phyloP scores from a whole-genome alignment of 805 yeast species.

The Yarrowia sp. region DNA sequence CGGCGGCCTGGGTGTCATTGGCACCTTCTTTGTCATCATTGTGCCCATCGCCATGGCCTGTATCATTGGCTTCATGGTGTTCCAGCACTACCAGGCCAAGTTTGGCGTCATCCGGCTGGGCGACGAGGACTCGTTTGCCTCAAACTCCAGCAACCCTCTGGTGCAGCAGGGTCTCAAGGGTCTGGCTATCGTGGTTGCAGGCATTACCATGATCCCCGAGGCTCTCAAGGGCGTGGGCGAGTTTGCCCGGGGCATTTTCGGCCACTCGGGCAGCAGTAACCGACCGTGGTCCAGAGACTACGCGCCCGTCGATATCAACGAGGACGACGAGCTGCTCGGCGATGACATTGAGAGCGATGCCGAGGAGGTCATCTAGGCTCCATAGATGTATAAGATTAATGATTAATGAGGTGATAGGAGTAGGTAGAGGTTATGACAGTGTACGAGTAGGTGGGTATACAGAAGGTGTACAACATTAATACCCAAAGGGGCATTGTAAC shows the following conservation, averaged over 20 bases:
- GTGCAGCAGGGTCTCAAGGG: slow-evolving; percentile 46
- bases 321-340: slow-evolving; percentile 49
- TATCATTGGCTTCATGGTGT: slow-evolving; percentile 70
- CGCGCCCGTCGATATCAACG: slow-evolving; percentile 49
- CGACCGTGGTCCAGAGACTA: slow-evolving; percentile 41
- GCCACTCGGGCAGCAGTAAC: slow-evolving; percentile 17
- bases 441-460: too few relatives aligned
- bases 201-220: slow-evolving; percentile 43
- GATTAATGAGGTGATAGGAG: slow-evolving; percentile 5
- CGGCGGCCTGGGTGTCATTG: slow-evolving; percentile 59
- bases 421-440: too few relatives aligned
- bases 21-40: slow-evolving; percentile 59
- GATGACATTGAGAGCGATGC: slow-evolving; percentile 45
- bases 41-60: slow-evolving; percentile 63
- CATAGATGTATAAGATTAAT: slow-evolving; percentile 27
- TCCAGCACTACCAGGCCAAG: slow-evolving; percentile 78
- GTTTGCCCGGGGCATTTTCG: slow-evolving; percentile 15
- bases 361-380: slow-evolving; percentile 42
- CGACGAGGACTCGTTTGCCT: slow-evolving; percentile 54
- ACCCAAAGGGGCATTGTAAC: too few relatives aligned
- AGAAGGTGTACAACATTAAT: too few relatives aligned
- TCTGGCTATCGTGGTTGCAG: slow-evolving; percentile 48
- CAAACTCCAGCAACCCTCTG: slow-evolving; percentile 41
- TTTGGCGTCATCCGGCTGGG: slow-evolving; percentile 89
- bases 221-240: slow-evolving; percentile 25